phyloP scores from a whole-genome alignment of 169 alveolate species.

The Plasmodium sp. region DNA sequence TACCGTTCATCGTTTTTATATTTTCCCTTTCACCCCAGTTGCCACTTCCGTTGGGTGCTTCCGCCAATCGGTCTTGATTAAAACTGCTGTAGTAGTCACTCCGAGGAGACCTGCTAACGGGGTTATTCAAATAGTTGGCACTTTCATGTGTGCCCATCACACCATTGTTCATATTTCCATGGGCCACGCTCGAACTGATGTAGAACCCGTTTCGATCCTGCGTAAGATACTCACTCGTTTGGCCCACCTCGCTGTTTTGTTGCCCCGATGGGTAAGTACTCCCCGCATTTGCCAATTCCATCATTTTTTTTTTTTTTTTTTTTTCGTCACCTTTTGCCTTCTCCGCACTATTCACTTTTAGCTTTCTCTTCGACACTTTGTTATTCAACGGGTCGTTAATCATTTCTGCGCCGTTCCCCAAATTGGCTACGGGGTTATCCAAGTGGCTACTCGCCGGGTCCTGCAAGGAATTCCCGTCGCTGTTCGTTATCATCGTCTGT shows the following conservation, averaged over 20 bases:
- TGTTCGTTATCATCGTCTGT: neutral
- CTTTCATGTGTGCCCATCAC: neutral
- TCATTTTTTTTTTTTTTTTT: neutral
- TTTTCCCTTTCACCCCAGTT: neutral
- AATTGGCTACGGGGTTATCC: neutral
- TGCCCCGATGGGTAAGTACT: neutral
- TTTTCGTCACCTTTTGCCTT: slow-evolving; percentile 1
- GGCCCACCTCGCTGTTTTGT: neutral
- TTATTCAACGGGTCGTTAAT: neutral
- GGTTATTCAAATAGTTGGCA: neutral
- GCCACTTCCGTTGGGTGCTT: neutral
- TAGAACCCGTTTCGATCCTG: neutral
- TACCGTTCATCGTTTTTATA: neutral
- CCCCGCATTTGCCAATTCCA: neutral
- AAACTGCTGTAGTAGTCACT: neutral
- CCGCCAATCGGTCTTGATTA: neutral
- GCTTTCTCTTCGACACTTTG: neutral
- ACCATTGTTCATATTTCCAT: neutral
- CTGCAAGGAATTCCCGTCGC: neutral
- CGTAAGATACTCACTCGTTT: neutral
- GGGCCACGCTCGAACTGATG: neutral
- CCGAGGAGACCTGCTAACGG: neutral
- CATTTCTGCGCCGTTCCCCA: neutral
- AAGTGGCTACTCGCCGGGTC: neutral
- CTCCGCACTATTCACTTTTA: neutral